These are phyloP conservation scores for Saturnispora saitoi DNA, from an alignment of 805 yeast genomes.

Conservation along the genomic window DNA sequence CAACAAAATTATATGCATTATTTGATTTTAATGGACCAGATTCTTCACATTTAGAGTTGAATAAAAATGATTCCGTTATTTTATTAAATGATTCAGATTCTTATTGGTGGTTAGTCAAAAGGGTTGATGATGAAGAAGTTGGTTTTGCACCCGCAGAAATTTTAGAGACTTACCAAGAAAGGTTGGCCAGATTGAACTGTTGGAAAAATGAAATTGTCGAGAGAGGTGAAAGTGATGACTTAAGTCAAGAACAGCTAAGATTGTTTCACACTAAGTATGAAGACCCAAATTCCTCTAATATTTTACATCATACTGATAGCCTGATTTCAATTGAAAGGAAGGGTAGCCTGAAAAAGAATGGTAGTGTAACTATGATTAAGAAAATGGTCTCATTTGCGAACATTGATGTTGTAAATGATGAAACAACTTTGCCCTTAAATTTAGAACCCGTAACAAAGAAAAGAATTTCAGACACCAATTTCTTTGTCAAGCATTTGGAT, in stretches of 20 bases:
- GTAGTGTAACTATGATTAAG: slow-evolving; percentile 6
- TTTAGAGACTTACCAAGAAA: slow-evolving; percentile 81
- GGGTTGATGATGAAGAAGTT: slow-evolving; percentile 35
- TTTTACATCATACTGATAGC: slow-evolving; percentile 9
- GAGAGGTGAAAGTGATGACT: slow-evolving; percentile 20
- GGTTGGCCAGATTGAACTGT: slow-evolving; percentile 86
- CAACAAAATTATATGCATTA: slow-evolving; percentile 74
- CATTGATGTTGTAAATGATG: slow-evolving; percentile 5
- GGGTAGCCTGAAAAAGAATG: slow-evolving; percentile 12
- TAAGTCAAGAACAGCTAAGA: slow-evolving; percentile 21
- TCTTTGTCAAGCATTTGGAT: slow-evolving; percentile 28
- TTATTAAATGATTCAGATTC: slow-evolving; percentile 82
- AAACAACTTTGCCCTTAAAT: slow-evolving; percentile 16
- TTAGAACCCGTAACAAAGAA: slow-evolving; percentile 5
- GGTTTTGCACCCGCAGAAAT: slow-evolving; percentile 98
- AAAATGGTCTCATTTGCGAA: slow-evolving; percentile 27
- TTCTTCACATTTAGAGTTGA: slow-evolving; percentile 77
- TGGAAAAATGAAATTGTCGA: slow-evolving; percentile 79
- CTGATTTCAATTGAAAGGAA: slow-evolving; percentile 16
- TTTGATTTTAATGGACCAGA: slow-evolving; percentile 89
- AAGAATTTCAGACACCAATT: slow-evolving; percentile 23
- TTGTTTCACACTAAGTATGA: slow-evolving; percentile 20
- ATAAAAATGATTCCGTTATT: slow-evolving; percentile 73
- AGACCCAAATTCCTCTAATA: slow-evolving; percentile 1
- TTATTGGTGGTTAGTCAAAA: slow-evolving; percentile 91